Percentiles rank a stretch among this genome's conserved stretches.
phyloP scores from a whole-genome alignment of 805 yeast genomes.

The Kuraishia molischiana region DNA sequence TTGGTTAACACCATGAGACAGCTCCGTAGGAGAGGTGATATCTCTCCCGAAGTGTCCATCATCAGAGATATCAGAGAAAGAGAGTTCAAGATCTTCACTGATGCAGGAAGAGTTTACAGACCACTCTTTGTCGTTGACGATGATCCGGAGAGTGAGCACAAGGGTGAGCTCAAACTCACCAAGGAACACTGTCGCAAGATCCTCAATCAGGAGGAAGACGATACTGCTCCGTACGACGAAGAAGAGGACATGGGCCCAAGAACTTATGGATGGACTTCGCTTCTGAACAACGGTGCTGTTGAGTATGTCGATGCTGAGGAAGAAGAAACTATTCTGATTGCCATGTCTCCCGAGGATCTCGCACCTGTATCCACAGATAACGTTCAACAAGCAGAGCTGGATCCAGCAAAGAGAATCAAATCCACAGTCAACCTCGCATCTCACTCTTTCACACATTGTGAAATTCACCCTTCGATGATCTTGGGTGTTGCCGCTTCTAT shows the following conservation, averaged over 20 bases:
- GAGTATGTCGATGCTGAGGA: constrained; percentile 99
- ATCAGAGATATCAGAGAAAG: constrained; percentile 95
- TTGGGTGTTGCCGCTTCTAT: constrained; percentile 97
- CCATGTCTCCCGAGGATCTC: constrained; percentile 97
- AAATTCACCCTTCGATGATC: constrained; percentile 98
- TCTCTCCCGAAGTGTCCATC: constrained; percentile 92
- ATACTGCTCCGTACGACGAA: constrained; percentile 37
- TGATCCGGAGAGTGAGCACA: constrained; percentile 54
- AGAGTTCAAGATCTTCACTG: constrained; percentile 93
- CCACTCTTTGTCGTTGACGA: constrained; percentile 93
- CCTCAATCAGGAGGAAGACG: constrained; percentile 48
- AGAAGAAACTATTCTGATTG: constrained; percentile 96
- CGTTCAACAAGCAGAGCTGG: constrained; percentile 35
- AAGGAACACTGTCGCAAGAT: constrained; percentile 77
- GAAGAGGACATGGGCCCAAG: constrained; percentile 27
- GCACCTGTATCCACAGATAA: constrained; percentile 39
- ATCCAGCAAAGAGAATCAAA: constrained; percentile 82
- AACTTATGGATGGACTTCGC: constrained; percentile 72
- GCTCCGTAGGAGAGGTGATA: constrained; percentile 90
- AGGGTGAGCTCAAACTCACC: constrained; percentile 72
- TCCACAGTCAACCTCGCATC: constrained; percentile 35
- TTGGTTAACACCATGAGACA: constrained; percentile 85
- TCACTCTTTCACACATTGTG: constrained; percentile 94
- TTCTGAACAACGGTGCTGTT: constrained; percentile 78
- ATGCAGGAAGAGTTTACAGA: constrained; percentile 97